These are phyloP conservation scores for Rutidosis leptorrhynchoides DNA, from an alignment of 129 eudicot genomes.

Conservation along the genomic window DNA sequence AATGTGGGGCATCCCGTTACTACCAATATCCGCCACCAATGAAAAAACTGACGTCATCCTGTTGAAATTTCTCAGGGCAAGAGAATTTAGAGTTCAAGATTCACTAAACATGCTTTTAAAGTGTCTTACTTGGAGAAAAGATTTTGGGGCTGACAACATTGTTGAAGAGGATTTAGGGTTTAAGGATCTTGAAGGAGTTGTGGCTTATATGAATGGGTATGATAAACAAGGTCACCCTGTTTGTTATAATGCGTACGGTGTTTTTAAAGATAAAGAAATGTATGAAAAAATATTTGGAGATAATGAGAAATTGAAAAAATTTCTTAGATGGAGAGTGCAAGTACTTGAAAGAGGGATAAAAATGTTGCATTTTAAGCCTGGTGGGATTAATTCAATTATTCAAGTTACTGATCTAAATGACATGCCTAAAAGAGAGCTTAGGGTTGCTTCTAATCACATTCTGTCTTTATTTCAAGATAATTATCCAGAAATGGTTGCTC, in stretches of 20 bases:
- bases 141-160: conserved; percentile 65
- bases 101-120: conserved; percentile 64
- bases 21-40: conserved; percentile 18
- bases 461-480: conserved; percentile 87
- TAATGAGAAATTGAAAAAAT: conserved; percentile 61
- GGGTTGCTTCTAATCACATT: conserved; percentile 87
- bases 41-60: conserved; percentile 77
- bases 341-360: conserved; percentile 86
- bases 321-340: conserved; percentile 94
- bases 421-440: conserved; percentile 95
- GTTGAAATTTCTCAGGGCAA: conserved; percentile 73
- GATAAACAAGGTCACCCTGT: conserved; percentile 89
- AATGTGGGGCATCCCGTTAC: conserved; percentile 76
- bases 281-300: conserved; percentile 79
- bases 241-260: conserved; percentile 92
- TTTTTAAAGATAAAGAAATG: conserved; percentile 76
- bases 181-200: conserved; percentile 79
- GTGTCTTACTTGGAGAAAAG: conserved; percentile 72
- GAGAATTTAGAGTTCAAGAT: conserved; percentile 76
- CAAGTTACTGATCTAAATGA: conserved; percentile 94
- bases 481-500: conserved; percentile 98
- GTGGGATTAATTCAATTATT: conserved; percentile 82
- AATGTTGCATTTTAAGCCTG: conserved; percentile 77
- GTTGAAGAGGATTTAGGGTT: conserved; percentile 84
- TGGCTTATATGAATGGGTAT: conserved; percentile 83